Conservation (phyloP, 179 eudicot species). For the Spinacia oleracea region DNA sequence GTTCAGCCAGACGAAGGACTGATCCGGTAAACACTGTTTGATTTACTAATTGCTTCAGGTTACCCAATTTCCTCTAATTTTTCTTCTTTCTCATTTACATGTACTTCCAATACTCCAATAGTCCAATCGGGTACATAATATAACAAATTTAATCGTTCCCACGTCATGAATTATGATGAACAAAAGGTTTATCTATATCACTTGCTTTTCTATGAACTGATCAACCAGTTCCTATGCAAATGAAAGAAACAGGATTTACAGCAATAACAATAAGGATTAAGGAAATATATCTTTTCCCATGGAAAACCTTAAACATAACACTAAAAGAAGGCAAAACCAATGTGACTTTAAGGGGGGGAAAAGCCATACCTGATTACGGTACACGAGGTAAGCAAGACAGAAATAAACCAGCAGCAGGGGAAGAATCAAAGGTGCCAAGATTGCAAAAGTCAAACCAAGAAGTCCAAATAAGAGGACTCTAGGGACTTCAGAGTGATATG, state of each 20-base stretch:
- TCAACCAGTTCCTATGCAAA: neutral
- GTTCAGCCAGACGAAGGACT: too few relatives aligned
- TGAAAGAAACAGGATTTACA: neutral
- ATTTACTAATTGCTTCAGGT: too few relatives aligned
- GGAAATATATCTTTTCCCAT: conserved; percentile 1
- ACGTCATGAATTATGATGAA: neutral
- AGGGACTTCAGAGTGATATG: conserved; percentile 92
- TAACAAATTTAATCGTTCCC: neutral
- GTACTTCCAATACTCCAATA: too few relatives aligned
- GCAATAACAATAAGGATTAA: neutral
- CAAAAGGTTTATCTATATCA: neutral
- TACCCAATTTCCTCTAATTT: too few relatives aligned
- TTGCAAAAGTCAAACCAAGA: conserved; percentile 69
- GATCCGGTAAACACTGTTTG: too few relatives aligned
- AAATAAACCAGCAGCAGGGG: conserved; percentile 85
- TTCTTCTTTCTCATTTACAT: too few relatives aligned
- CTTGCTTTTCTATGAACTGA: neutral
- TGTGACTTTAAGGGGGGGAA: conserved; percentile 5
- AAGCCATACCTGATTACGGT: conserved; percentile 86
- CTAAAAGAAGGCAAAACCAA: neutral
- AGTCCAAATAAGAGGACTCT: conserved; percentile 79
- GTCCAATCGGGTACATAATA: too few relatives aligned
- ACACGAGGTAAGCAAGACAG: conserved; percentile 80
- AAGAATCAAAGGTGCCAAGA: conserved; percentile 78
- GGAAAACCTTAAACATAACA: neutral